These are phyloP conservation scores for Venturia nashicola DNA, from an alignment of 2,329 filamentous ascomycete genomes.

Conservation along the genomic window DNA sequence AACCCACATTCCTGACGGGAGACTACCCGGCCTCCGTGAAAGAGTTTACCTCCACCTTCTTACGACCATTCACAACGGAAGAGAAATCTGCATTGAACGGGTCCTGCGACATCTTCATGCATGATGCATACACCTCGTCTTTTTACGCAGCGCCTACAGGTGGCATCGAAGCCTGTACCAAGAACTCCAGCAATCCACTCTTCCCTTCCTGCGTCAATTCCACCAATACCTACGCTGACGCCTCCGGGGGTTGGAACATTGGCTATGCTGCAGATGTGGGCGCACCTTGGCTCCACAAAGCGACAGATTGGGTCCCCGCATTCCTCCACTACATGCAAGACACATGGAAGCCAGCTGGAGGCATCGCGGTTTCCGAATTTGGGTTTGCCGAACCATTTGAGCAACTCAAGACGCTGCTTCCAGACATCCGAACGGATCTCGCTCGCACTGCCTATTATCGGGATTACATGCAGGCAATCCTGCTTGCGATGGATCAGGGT, in stretches of 20 bases:
- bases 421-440: slow-evolving; percentile 20
- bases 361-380: slow-evolving; percentile 25
- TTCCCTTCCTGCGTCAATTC: slow-evolving; percentile 24
- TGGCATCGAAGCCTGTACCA: slow-evolving; percentile 25
- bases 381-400: slow-evolving; percentile 26
- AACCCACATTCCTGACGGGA: slow-evolving; percentile 69
- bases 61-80: slow-evolving; percentile 20
- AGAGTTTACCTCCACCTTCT: slow-evolving; percentile 21
- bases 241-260: slow-evolving; percentile 19
- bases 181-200: slow-evolving; percentile 21
- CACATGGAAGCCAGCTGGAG: slow-evolving; percentile 19
- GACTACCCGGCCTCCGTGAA: slow-evolving; percentile 55
- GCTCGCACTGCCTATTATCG: slow-evolving; percentile 20
- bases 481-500: slow-evolving; percentile 23
- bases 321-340: slow-evolving; percentile 23
- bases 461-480: slow-evolving; percentile 21
- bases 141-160: slow-evolving; percentile 23
- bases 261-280: slow-evolving; percentile 21
- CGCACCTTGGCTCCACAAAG: slow-evolving; percentile 23
- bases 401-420: slow-evolving; percentile 17
- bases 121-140: slow-evolving; percentile 24
- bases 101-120: slow-evolving; percentile 23
- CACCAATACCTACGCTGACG: slow-evolving; percentile 19
- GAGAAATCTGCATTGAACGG: slow-evolving; percentile 22
- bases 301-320: slow-evolving; percentile 22